Evolutionary conservation across 352 stramenopile species (phyloP).

Genomic region (Poterioochromonas sp.): DNA sequence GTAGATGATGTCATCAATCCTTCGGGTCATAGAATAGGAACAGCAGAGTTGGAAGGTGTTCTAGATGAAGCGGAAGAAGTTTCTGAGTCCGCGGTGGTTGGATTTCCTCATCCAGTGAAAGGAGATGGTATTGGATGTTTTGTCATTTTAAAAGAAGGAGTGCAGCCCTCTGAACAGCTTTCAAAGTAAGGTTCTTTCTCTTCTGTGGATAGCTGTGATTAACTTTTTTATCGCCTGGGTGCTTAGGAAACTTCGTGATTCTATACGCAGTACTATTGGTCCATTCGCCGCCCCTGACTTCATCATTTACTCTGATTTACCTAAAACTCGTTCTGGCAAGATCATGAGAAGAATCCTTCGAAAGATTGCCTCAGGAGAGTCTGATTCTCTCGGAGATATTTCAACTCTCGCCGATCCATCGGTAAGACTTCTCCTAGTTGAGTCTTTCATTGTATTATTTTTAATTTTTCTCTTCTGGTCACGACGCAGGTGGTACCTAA

Average conservation of each 20-base stretch:
- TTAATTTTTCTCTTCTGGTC: no score
- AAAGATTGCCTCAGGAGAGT: slow-evolving; percentile 50
- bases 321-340: slow-evolving; percentile 56
- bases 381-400: slow-evolving; percentile 80
- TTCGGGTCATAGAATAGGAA: slow-evolving; percentile 68
- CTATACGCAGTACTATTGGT: slow-evolving; percentile 50
- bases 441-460: neutral
- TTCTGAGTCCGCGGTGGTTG: slow-evolving; percentile 68
- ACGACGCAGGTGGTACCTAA: slow-evolving; percentile 74
- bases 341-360: slow-evolving; percentile 49
- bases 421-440: slow-evolving; percentile 58
- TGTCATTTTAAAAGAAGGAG: slow-evolving; percentile 46
- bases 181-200: no score
- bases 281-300: slow-evolving; percentile 49
- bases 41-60: slow-evolving; percentile 69
- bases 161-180: no score
- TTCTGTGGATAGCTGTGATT: no score
- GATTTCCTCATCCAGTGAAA: slow-evolving; percentile 50
- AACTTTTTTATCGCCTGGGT: no score
- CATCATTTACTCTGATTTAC: slow-evolving; percentile 45
- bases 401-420: slow-evolving; percentile 87
- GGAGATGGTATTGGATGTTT: slow-evolving; percentile 51
- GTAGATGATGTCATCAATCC: slow-evolving; percentile 80
- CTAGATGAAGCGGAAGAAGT: slow-evolving; percentile 66
- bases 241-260: no score